These are phyloP conservation scores for Chimonanthus praecox DNA, from an alignment of 164 flowering plant species.

Conservation along the genomic window DNA sequence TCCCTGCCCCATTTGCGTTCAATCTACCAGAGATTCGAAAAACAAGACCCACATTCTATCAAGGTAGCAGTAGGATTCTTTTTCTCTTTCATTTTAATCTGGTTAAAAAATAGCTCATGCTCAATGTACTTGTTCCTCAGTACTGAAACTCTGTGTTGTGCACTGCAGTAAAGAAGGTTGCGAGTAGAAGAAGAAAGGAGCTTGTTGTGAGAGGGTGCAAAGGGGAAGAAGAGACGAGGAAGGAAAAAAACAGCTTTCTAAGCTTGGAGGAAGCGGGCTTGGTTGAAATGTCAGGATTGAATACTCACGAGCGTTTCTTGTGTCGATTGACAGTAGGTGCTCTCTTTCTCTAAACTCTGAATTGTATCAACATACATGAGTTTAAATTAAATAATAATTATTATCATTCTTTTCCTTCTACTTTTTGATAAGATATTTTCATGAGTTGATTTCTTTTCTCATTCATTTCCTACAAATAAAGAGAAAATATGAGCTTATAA, in stretches of 20 bases:
- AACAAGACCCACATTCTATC: slow-evolving; percentile 3
- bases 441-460: too few relatives aligned
- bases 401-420: not conserved
- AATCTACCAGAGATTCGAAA: slow-evolving; percentile 10
- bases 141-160: not conserved
- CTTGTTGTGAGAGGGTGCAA: slow-evolving; percentile 26
- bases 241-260: slow-evolving; percentile 46
- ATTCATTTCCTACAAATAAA: too few relatives aligned
- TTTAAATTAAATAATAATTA: too few relatives aligned
- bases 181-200: slow-evolving; percentile 12
- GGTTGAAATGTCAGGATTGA: slow-evolving; percentile 74
- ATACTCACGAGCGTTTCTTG: slow-evolving; percentile 74
- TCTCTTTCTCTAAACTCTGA: not conserved
- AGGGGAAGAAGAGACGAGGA: slow-evolving; percentile 29
- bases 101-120: too few relatives aligned
- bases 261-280: slow-evolving; percentile 81
- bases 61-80: not conserved
- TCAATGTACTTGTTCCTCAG: not conserved
- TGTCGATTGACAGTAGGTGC: slow-evolving; percentile 77
- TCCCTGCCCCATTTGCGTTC: slow-evolving; percentile 9
- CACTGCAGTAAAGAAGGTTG: slow-evolving; percentile 12
- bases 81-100: not conserved
- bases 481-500: too few relatives aligned
- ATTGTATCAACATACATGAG: not conserved
- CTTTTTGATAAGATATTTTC: not conserved